phyloP scores from a whole-genome alignment of 495 filamentous ascomycete genomes.

The Penicillium desertorum region DNA sequence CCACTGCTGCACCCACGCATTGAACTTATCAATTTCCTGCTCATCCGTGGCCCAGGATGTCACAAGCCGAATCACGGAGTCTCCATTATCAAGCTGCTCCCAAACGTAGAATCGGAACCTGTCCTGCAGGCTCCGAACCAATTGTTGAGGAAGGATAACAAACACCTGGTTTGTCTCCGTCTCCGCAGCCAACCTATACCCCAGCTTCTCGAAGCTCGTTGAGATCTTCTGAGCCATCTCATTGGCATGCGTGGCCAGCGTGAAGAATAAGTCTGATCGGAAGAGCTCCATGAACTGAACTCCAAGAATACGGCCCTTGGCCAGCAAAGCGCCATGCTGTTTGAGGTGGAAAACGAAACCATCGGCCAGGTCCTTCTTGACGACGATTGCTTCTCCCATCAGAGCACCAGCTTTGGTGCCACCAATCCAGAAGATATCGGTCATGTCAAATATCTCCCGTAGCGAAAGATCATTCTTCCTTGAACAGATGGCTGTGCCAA shows the following conservation, averaged over 20 bases:
- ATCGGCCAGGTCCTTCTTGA: constrained; percentile 36
- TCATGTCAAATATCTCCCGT: constrained; percentile 39
- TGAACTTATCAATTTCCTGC: constrained; percentile 35
- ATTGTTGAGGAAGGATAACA: constrained; percentile 26
- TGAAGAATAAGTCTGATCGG: constrained; percentile 39
- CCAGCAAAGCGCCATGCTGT: constrained; percentile 45
- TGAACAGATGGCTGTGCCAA: constrained; percentile 40
- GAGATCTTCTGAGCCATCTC: constrained; percentile 40
- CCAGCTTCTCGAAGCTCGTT: constrained; percentile 29
- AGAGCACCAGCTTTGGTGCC: constrained; percentile 47
- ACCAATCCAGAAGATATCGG: constrained; percentile 49
- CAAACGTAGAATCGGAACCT: constrained; percentile 39
- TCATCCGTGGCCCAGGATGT: constrained; percentile 44
- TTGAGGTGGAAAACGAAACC: constrained; percentile 47
- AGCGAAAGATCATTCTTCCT: constrained; percentile 36
- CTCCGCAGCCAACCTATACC: constrained; percentile 31
- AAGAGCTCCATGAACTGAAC: constrained; percentile 48
- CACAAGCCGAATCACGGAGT: constrained; percentile 33
- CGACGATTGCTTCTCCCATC: constrained; percentile 46
- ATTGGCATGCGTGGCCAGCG: constrained; percentile 43
- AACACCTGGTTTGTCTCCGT: constrained; percentile 45
- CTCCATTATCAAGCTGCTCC: constrained; percentile 32
- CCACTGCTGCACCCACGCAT: constrained; percentile 34
- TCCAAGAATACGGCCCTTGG: constrained; percentile 44
- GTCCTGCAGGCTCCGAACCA: constrained; percentile 28